Evolutionary conservation across 768 basidiomycete genomes (phyloP).

Genomic region (Suillus spraguei): DNA sequence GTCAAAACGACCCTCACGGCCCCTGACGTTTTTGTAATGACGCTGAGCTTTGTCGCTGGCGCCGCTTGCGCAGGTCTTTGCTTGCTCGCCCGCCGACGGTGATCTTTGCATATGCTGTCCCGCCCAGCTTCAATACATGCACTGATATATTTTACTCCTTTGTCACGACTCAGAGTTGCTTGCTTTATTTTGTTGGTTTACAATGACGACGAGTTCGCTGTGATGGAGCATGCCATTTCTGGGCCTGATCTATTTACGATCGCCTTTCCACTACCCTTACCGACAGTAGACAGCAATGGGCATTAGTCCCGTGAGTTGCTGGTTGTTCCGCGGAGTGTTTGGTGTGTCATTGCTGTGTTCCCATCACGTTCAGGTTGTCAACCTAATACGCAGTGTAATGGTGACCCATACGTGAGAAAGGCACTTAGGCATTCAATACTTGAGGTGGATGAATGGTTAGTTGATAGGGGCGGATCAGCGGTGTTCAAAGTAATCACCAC

Average conservation of each 20-base stretch:
- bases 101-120: slow-evolving; percentile 15
- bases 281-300: neutral
- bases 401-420: neutral
- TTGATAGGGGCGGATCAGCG: neutral
- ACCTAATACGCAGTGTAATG: neutral
- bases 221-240: neutral
- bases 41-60: slow-evolving; percentile 47
- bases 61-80: slow-evolving; percentile 39
- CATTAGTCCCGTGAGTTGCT: neutral
- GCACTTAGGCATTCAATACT: neutral
- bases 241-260: neutral
- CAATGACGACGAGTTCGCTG: neutral
- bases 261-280: neutral
- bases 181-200: neutral
- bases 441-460: neutral
- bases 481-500: neutral
- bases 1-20: neutral
- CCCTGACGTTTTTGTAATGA: slow-evolving; percentile 24
- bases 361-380: neutral
- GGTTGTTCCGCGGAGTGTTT: neutral
- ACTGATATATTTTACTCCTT: neutral
- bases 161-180: slow-evolving; percentile 3
- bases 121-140: neutral
- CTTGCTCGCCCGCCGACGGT: slow-evolving; percentile 34
- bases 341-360: neutral